Evolutionary conservation across 2,329 filamentous ascomycete species (phyloP).

Genomic region (Amylocarpus encephaloides): DNA sequence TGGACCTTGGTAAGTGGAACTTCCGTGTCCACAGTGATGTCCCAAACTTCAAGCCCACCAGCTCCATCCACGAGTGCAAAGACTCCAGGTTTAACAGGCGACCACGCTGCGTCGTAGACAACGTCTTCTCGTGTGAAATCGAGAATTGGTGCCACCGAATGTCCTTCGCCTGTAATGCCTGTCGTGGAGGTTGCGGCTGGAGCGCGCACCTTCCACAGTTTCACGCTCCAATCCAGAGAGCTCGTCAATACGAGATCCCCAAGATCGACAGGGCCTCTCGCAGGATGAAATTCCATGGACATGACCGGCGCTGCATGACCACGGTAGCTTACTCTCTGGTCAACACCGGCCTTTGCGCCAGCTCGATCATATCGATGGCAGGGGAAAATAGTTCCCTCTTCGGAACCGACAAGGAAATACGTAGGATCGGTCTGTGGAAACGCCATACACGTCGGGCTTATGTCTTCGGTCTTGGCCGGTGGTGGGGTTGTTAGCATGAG

Average conservation of each 20-base stretch:
- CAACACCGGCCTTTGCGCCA: constrained; percentile 92
- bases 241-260: constrained; percentile 90
- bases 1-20: constrained; percentile 78
- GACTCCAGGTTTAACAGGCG: constrained; percentile 85
- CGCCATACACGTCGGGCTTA: constrained; percentile 88
- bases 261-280: constrained; percentile 84
- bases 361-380: constrained; percentile 97
- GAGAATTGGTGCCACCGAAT: constrained; percentile 65
- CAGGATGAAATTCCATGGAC: constrained; percentile 92
- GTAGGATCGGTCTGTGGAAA: constrained; percentile 95
- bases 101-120: constrained; percentile 95
- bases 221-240: constrained; percentile 93
- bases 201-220: constrained; percentile 89
- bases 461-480: constrained; percentile 86
- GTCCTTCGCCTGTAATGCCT: constrained; percentile 38
- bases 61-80: constrained; percentile 93
- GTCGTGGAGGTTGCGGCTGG: constrained; percentile 64
- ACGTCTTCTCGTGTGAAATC: constrained; percentile 93
- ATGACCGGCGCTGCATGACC: constrained; percentile 93
- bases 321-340: constrained; percentile 78
- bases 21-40: constrained; percentile 86
- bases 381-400: constrained; percentile 93
- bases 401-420: constrained; percentile 93
- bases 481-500: constrained; percentile 81
- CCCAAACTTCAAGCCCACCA: constrained; percentile 90